Base-by-base conservation (phyloP, 768 basidiomycete species). In the Sutorius australiensis region DNA sequence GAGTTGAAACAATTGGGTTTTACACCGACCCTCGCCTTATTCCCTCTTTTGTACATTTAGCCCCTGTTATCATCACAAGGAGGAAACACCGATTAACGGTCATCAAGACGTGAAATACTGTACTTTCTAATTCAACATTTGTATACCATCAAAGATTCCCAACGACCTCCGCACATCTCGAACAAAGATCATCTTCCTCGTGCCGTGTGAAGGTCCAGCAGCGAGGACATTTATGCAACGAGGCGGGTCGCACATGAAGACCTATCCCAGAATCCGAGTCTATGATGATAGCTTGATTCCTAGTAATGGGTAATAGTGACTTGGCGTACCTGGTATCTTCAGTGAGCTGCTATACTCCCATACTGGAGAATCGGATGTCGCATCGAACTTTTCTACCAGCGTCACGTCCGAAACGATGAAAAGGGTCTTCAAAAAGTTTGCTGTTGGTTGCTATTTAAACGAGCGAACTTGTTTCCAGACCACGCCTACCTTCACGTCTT, bases 131-230 rank as follows among this genome's bases (percentile, higher is more conserved):
- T 50, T 31, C 41, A 50, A 39, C 16, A 38, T 42, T 41, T 13
- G 21, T 40, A 7, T 43, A 47, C 50, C n/a, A 38, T 55, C 36
- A 57, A 46, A 48, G 36, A 38, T 28, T 57, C 40, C 32, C 36
- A 31, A 67, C 37, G 30, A 65, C 66, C 14, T 59, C 57, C 30
- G 59, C 58, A 55, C 94, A 97, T 59, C 94, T 78, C 17, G 54
- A 54, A 69, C 94, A 95, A 11, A 95, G 67, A 10, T 66, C 64
- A 16, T 83, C 77, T 12, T 74, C 67, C 37, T 73, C 65, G 11
- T 66, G 59, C 13, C 86, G 77, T 2, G 83, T 84, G 65, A 78
- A 87, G 6, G 82, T 86, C 93, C 95, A 97, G 68, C 95, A 98
- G 14, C 95, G 80, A 21, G 93, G 90, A 66, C 95, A 98, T 67